Evolutionary conservation across 1,284 basidiomycete genomes (phyloP).

Genomic region (Fereydounia khargensis): DNA sequence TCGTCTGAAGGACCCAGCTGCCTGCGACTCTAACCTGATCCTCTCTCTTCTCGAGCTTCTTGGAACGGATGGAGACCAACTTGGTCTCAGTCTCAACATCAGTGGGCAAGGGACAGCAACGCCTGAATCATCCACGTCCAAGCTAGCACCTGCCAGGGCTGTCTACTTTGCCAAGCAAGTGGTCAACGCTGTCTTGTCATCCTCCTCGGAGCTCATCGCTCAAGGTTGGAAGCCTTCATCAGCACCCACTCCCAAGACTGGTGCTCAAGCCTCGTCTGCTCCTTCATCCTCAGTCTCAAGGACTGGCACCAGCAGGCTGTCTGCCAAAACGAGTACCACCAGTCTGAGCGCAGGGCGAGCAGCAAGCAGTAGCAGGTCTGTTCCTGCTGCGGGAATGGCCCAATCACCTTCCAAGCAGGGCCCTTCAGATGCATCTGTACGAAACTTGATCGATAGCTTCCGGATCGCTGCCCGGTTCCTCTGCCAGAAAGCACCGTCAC

Average conservation of each 20-base stretch:
- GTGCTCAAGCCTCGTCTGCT: neutral
- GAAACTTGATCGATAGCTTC: slow-evolving; percentile 10
- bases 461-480: slow-evolving; percentile 22
- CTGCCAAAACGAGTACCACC: neutral
- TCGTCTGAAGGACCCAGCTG: neutral
- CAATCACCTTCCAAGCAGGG: neutral
- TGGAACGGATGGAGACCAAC: neutral
- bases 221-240: slow-evolving; percentile 11
- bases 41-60: neutral
- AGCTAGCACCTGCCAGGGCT: slow-evolving; percentile 7
- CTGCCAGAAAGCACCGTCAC: slow-evolving; percentile 1
- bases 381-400: too few relatives aligned
- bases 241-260: neutral
- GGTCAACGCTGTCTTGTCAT: slow-evolving; percentile 30
- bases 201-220: slow-evolving; percentile 7
- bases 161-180: slow-evolving; percentile 36
- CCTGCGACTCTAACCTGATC: neutral
- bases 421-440: slow-evolving; percentile 1
- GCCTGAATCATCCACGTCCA: slow-evolving; percentile 1
- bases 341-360: neutral
- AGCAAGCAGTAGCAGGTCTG: too few relatives aligned
- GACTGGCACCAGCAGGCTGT: neutral
- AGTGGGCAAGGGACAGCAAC: slow-evolving; percentile 14
- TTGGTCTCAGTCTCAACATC: too few relatives aligned
- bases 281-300: neutral